Evolutionary conservation across 768 basidiomycete genomes (phyloP), one percentile per base, ranked within the genome.

Genomic region (Lactifluus pinguis): DNA sequence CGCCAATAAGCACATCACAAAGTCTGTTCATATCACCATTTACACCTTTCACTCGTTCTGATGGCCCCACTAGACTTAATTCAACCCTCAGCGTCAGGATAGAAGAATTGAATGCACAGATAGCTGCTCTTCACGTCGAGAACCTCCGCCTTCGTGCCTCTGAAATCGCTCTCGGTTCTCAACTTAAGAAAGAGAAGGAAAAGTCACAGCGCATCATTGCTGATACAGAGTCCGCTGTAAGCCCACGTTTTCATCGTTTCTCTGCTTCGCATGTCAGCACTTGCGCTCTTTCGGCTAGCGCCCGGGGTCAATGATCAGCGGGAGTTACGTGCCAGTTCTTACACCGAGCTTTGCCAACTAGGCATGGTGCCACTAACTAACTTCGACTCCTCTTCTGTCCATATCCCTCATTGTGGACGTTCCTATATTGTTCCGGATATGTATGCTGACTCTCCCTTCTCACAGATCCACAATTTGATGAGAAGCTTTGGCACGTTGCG

Each of bases 1-100:
- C 61, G 89, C 89, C 60, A 92, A 92, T 75, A 92, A 91, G 74
- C 90, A 92, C 74, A 92, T 92, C 70, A 91, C 90, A 29, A 92
- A 92, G 89, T 91, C 17, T 15, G 32, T 57, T 56, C 55, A 52
- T 54, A n/a, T 34, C 53, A 25, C 45, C n/a, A 48, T 50, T 14
- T 11, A 17, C 52, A 6, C 39, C n/a, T 62, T 30, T 38, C 44
- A 36, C 36, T 25, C 7, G 9, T 11, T 9, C 59, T 67, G 30
- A 68, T 42, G 34, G 5, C 48, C 44, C 38, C 53, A 32, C 7
- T 66, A 92, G 89, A 71, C 83, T 92, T 64, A 92, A 92, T 75
- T 89, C 89, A 47, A 90, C 87, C 17, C 78, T 92, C 63, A 90
- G 88, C 72, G 78, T 88, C 63, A 84, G 88, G 50, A 85, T 92